phyloP scores from a whole-genome alignment of 306 rosid genomes.

The Glycyrrhiza uralensis region DNA sequence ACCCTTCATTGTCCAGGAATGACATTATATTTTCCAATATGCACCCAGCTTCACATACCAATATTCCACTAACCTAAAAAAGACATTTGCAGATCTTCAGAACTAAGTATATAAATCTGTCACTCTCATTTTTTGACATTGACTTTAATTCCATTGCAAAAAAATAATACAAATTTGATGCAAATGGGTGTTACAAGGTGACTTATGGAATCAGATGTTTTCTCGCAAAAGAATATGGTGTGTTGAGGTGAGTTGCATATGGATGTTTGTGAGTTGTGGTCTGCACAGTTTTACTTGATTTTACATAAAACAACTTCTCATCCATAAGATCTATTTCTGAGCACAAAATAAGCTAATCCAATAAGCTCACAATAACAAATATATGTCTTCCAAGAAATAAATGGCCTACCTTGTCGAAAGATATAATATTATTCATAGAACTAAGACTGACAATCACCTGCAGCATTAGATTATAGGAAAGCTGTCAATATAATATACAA shows the following conservation, averaged over 20 bases:
- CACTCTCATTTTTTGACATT: neutral
- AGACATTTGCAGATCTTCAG: conserved; percentile 28
- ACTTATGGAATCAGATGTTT: conserved; percentile 4
- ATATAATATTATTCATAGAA: conserved; percentile 68
- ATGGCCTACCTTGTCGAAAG: conserved; percentile 78
- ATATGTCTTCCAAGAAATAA: conserved; percentile 23
- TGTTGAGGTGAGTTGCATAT: neutral
- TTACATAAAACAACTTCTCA: neutral
- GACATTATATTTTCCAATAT: conserved; percentile 83
- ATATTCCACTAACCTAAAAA: conserved; percentile 89
- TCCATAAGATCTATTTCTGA: conserved; percentile 1
- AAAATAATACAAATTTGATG: neutral
- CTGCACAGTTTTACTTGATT: neutral
- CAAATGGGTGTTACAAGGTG: neutral
- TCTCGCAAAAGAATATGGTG: neutral
- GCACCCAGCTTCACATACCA: conserved; percentile 98
- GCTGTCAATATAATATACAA: conserved; percentile 7
- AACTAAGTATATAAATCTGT: conserved; percentile 1
- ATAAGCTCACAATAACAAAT: conserved; percentile 1
- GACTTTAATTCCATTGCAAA: neutral
- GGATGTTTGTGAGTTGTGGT: neutral
- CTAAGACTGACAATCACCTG: conserved; percentile 84
- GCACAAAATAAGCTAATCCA: conserved; percentile 13
- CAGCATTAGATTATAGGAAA: conserved; percentile 36
- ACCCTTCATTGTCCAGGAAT: conserved; percentile 88